Conservation (phyloP, 2,329 filamentous ascomycete genomes). For the Zymoseptoria crescenta region DNA sequence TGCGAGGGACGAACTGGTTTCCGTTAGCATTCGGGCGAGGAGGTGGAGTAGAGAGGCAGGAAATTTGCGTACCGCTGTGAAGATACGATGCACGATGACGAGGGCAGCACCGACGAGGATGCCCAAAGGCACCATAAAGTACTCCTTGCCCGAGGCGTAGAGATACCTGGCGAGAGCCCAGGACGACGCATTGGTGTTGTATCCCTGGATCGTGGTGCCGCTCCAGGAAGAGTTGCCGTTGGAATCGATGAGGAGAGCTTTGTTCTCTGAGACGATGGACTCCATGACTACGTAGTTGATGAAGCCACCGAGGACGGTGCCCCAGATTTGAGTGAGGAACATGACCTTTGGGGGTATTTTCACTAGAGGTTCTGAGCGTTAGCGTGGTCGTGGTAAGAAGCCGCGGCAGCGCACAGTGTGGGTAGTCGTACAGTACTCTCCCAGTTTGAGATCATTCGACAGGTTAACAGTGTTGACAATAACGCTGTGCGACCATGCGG, state of each 20-base stretch:
- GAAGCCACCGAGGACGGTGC: slow-evolving; percentile 44
- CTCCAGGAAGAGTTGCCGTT: slow-evolving; percentile 48
- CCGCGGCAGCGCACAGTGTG: not conserved
- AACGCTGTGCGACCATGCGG: slow-evolving; percentile 52
- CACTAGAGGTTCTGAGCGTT: slow-evolving; percentile 1
- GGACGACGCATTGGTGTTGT: slow-evolving; percentile 31
- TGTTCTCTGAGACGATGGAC: slow-evolving; percentile 44
- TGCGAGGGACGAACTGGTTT: slow-evolving; percentile 40
- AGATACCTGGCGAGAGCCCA: slow-evolving; percentile 48
- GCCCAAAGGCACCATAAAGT: slow-evolving; percentile 31
- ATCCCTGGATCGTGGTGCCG: slow-evolving; percentile 43
- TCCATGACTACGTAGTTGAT: slow-evolving; percentile 47
- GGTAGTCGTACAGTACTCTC: slow-evolving; percentile 45
- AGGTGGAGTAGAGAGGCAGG: not conserved
- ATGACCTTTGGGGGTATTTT: slow-evolving; percentile 50
- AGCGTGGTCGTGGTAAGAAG: not conserved
- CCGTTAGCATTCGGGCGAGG: not conserved
- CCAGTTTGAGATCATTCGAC: slow-evolving; percentile 50
- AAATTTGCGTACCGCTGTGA: slow-evolving; percentile 28
- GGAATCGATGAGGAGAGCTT: slow-evolving; percentile 39
- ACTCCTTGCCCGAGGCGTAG: slow-evolving; percentile 37
- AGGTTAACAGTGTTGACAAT: slow-evolving; percentile 45
- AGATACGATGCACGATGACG: slow-evolving; percentile 37
- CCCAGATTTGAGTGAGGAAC: slow-evolving; percentile 51
- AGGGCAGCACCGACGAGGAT: slow-evolving; percentile 41